Evolutionary conservation across 108 stramenopile genomes (phyloP).

Genomic region (Nitzschia sp.): DNA sequence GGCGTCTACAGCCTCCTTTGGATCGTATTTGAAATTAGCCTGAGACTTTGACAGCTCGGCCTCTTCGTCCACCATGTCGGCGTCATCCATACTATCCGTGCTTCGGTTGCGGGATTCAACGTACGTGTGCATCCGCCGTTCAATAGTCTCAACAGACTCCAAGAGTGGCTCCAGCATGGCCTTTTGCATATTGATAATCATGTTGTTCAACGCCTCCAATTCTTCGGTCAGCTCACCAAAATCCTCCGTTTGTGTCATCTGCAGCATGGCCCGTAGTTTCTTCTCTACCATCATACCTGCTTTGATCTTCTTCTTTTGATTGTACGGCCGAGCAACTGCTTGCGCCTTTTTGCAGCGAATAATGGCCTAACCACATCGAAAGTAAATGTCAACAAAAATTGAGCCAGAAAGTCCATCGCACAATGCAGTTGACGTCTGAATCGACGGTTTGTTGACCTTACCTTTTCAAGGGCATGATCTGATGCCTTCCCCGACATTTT

Average conservation of each 20-base stretch:
- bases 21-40: constrained; percentile 1
- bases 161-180: constrained; percentile 30
- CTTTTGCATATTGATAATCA: constrained; percentile 37
- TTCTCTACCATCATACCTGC: constrained; percentile 26
- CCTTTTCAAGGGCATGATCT: constrained; percentile 30
- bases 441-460: neutral
- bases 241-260: constrained; percentile 23
- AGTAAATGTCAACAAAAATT: neutral
- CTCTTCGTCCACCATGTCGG: neutral
- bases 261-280: constrained; percentile 16
- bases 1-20: constrained; percentile 11
- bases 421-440: neutral
- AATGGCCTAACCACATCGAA: constrained; percentile 17
- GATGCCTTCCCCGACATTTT: constrained; percentile 23
- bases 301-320: constrained; percentile 31
- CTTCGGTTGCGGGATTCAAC: neutral
- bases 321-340: constrained; percentile 28
- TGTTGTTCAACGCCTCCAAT: constrained; percentile 16
- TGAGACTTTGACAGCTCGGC: neutral
- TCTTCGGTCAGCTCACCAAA: constrained; percentile 34
- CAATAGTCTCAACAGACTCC: constrained; percentile 41
- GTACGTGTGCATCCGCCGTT: constrained; percentile 33
- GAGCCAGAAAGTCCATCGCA: neutral
- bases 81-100: constrained; percentile 1
- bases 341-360: constrained; percentile 41